phyloP scores from a whole-genome alignment of 208 protist genomes.

The Naegleria fowleri region DNA sequence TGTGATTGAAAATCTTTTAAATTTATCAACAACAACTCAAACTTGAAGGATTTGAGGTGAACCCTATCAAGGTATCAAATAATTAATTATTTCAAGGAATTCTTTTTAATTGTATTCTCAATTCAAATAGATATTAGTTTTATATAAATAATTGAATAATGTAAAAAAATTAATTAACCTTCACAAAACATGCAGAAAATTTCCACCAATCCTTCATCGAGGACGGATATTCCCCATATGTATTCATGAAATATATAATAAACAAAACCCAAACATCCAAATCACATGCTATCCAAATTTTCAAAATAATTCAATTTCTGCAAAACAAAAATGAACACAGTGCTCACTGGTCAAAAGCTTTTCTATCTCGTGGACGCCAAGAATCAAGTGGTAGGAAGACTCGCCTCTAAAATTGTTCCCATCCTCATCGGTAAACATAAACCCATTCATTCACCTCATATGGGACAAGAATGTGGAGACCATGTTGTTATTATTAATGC shows the following conservation, averaged over 20 bases:
- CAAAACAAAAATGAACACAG: constrained; percentile 4
- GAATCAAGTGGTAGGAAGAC: constrained; percentile 5
- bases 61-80: background rate
- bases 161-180: too few relatives aligned
- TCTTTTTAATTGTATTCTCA: background rate
- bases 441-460: constrained; percentile 23
- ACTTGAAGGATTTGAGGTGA: background rate
- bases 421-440: constrained; percentile 38
- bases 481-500: constrained; percentile 33
- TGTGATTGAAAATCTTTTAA: too few relatives aligned
- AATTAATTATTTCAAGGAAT: background rate
- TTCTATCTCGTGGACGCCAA: constrained; percentile 30
- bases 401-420: constrained; percentile 27
- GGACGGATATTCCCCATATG: too few relatives aligned
- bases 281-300: too few relatives aligned
- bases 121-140: too few relatives aligned
- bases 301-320: too few relatives aligned
- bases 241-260: too few relatives aligned
- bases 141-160: background rate
- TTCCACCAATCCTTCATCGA: too few relatives aligned
- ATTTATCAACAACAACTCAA: too few relatives aligned
- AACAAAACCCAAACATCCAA: too few relatives aligned
- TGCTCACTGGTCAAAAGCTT: background rate
- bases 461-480: constrained; percentile 13
- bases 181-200: too few relatives aligned